Conservation (phyloP, 306 rosid species). For the Castanea mollissima region DNA sequence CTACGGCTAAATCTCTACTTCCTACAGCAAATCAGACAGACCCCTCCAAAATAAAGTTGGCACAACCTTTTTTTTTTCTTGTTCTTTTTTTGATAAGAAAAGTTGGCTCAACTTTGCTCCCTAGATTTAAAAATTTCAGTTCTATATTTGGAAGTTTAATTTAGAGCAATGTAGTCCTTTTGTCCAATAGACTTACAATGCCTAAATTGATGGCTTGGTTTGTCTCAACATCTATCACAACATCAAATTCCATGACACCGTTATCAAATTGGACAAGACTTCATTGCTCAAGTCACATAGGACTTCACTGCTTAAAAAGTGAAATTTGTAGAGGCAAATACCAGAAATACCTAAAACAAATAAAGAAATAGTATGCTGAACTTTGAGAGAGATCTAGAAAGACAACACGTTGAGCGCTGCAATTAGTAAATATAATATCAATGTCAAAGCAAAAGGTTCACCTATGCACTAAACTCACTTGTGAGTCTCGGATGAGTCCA, state of each 20-base stretch:
- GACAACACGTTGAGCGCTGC: conserved; percentile 9
- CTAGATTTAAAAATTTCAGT: background rate
- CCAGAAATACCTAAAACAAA: background rate
- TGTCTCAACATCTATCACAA: background rate
- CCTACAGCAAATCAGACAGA: too few species aligned
- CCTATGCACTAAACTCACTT: conserved; percentile 44
- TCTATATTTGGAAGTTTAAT: background rate
- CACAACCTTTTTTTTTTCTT: background rate
- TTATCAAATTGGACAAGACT: background rate
- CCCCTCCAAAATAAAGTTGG: background rate
- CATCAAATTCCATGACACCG: background rate
- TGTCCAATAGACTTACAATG: background rate
- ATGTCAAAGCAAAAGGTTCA: conserved; percentile 6
- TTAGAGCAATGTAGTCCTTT: too few species aligned
- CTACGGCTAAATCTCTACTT: too few species aligned
- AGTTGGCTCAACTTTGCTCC: background rate
- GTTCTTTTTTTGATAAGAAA: background rate
- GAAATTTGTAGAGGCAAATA: background rate
- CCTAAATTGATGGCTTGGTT: background rate
- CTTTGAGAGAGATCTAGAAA: background rate
- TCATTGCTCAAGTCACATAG: background rate
- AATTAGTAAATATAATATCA: conserved; percentile 9
- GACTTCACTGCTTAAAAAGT: background rate
- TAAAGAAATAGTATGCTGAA: background rate
- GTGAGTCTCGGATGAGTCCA: conserved; percentile 93